Percentiles rank a stretch among this genome's conserved stretches.
Evolutionary conservation across 306 rosid genomes (phyloP).

Genomic region (Cicer bijugum): DNA sequence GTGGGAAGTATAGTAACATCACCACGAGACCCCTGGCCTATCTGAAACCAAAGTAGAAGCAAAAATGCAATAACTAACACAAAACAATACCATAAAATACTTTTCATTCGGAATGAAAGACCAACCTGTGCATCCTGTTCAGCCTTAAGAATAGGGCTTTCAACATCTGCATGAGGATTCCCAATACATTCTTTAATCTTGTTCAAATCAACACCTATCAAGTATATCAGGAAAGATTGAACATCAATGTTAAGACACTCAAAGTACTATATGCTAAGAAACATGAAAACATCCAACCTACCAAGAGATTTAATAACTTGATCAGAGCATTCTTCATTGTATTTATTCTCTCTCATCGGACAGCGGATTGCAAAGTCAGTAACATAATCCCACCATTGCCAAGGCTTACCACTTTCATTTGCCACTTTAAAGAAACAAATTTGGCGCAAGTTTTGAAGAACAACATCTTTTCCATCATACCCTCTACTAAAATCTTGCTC

Average conservation of each 20-base stretch:
- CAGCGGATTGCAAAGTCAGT: constrained; percentile 93
- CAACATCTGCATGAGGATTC: constrained; percentile 65
- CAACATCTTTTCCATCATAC: constrained; percentile 89
- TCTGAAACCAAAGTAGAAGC: constrained; percentile 56
- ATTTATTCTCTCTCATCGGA: constrained; percentile 82
- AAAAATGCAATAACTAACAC: constrained; percentile 9
- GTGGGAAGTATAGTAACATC: constrained; percentile 97
- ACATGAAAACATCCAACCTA: constrained; percentile 50
- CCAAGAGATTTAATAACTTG: constrained; percentile 81
- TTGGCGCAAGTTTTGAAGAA: constrained; percentile 87
- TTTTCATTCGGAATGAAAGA: constrained; percentile 14
- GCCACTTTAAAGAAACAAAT: constrained; percentile 89
- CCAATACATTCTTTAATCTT: constrained; percentile 80
- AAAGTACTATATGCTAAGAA: neutral
- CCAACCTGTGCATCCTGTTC: constrained; percentile 93
- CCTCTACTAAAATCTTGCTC: constrained; percentile 90
- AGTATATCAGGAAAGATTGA: constrained; percentile 33
- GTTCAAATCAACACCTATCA: constrained; percentile 66
- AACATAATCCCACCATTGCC: constrained; percentile 99
- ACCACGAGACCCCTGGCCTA: constrained; percentile 84
- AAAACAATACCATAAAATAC: constrained; percentile 18
- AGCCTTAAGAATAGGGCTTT: constrained; percentile 70
- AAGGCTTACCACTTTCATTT: constrained; percentile 85
- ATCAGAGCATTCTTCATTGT: constrained; percentile 77
- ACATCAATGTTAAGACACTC: neutral